These are phyloP conservation scores for Amylostereum chailletii DNA, from an alignment of 1,284 basidiomycete genomes.

Conservation along the genomic window DNA sequence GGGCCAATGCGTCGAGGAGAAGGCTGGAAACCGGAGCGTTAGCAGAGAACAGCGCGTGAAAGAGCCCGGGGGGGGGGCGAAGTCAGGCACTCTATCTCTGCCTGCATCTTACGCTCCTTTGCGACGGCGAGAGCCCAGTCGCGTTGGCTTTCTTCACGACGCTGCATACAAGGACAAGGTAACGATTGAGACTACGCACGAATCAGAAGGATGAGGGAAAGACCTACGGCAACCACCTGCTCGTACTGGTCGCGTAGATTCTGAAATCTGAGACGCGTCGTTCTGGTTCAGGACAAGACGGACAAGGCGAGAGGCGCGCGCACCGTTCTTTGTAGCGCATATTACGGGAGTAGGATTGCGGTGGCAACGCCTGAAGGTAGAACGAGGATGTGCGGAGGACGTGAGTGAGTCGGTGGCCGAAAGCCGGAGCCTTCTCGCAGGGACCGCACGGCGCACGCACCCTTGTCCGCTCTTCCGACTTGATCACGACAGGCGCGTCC, in stretches of 20 bases:
- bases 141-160: constrained; percentile 1
- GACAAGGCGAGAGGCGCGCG: not conserved
- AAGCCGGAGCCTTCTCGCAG: too few species aligned
- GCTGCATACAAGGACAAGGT: not conserved
- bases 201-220: not conserved
- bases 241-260: constrained; percentile 5
- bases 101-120: constrained; percentile 6
- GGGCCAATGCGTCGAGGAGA: constrained; percentile 4
- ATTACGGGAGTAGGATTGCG: not conserved
- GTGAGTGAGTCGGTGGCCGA: too few species aligned
- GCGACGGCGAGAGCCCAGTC: not conserved
- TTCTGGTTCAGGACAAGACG: not conserved
- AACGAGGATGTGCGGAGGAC: too few species aligned
- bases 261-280: not conserved
- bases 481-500: constrained; percentile 4
- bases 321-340: constrained; percentile 14
- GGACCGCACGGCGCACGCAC: not conserved
- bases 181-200: not conserved
- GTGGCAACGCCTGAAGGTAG: too few species aligned
- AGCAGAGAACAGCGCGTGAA: not conserved
- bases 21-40: constrained; percentile 1
- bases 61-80: not conserved
- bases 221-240: constrained; percentile 3
- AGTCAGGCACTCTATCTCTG: constrained; percentile 4
- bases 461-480: constrained; percentile 10